Evolutionary conservation across 2,329 filamentous ascomycete genomes (phyloP).

Genomic region (Aspergillus sergii): DNA sequence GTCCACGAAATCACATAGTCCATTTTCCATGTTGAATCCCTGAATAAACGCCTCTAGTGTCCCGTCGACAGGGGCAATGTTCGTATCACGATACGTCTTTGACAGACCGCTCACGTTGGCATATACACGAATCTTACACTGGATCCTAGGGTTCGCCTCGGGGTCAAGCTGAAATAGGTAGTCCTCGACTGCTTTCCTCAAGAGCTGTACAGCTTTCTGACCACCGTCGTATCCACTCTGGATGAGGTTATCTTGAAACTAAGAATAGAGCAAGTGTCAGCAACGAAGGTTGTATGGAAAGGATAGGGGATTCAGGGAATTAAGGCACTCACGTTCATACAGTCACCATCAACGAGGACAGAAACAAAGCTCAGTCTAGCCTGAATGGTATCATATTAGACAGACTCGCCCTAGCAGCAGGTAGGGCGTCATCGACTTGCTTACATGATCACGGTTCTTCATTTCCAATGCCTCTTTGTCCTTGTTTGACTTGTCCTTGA

Average conservation of each 20-base stretch:
- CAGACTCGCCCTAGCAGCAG: background rate
- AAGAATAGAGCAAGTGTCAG: background rate
- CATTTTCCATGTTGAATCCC: slow-evolving; percentile 45
- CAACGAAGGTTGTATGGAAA: background rate
- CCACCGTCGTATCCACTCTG: slow-evolving; percentile 34
- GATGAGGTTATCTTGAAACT: slow-evolving; percentile 41
- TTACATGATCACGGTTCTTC: slow-evolving; percentile 16
- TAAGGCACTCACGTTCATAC: slow-evolving; percentile 36
- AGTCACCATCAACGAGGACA: slow-evolving; percentile 45
- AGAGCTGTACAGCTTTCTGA: slow-evolving; percentile 28
- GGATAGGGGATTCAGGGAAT: background rate
- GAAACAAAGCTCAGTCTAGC: slow-evolving; percentile 30
- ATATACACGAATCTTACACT: slow-evolving; percentile 41
- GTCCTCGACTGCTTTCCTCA: slow-evolving; percentile 28
- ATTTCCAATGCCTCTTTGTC: slow-evolving; percentile 7
- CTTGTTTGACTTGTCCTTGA: slow-evolving; percentile 7
- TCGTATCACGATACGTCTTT: slow-evolving; percentile 35
- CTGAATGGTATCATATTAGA: slow-evolving; percentile 8
- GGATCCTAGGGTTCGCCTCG: slow-evolving; percentile 24
- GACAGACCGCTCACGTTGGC: slow-evolving; percentile 42
- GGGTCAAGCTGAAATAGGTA: slow-evolving; percentile 26
- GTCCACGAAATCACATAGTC: slow-evolving; percentile 45
- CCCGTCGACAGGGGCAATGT: slow-evolving; percentile 26
- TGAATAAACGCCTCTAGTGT: slow-evolving; percentile 40
- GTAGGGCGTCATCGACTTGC: background rate